Evolutionary conservation across 78 protist genomes (phyloP), one percentile per base, ranked within the genome.

Genomic region (Dictyostelium citrinum): DNA sequence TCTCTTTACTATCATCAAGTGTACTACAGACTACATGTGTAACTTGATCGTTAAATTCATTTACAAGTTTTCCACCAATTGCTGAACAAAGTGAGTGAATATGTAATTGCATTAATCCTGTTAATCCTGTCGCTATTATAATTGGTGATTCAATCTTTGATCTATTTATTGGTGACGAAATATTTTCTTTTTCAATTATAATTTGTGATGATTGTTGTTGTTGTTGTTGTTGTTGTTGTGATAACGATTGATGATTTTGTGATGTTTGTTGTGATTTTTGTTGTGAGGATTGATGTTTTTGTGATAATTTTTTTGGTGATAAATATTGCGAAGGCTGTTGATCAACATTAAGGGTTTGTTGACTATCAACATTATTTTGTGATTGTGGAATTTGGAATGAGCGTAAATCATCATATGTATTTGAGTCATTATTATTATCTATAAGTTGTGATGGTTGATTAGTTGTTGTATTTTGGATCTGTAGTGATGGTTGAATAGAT

Each of bases 1-100:
- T 51, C 35, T 60, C 75, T 5, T 83, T 80, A 33, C 20, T 35
- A 27, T 46, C 64, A 31, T 72, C 49, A 6, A 72, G 20, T 20
- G 55, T 78, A 1, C 45, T 14, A 46, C 93, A 88, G 16, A 88
- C 93, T 0, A 88, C 58, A 64, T 88, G 93, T 1, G 93, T 88
- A 6, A 88, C 93, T 27, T 45, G n/a, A 35, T 78, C 58, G 12
- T 31, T 49, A 43, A 76, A 88, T 10, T 22, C 31, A 7, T 11
- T 12, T 45, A 78, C 85, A 27, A 35, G 35, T 67, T 46, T 78
- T 10, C 93, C 93, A 27, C 92, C 92, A 14, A 64, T 6, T 45
- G 85, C 74, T 1, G 29, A 37, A n/a, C 17, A 17, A 11, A 86
- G 37, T 67, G 93, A 60, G 12, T 29, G 12, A 20, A 88, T 78